Conservation (phyloP, 75 land plant genomes). For the Pseudotsuga menziesii region DNA sequence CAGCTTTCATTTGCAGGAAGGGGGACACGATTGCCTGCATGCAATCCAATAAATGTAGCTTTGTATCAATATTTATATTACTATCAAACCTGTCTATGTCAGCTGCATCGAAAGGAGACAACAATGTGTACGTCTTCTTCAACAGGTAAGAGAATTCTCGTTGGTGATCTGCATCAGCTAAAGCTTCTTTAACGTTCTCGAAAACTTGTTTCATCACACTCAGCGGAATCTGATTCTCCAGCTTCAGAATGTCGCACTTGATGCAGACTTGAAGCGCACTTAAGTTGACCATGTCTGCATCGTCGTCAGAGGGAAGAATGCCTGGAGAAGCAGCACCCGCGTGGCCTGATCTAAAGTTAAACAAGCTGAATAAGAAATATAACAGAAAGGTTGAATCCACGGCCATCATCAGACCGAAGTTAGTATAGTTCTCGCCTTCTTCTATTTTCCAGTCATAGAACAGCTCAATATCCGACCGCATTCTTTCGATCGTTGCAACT, state of each 20-base stretch:
- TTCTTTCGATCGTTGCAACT: no score
- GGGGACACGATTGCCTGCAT: not conserved
- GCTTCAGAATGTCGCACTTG: not conserved
- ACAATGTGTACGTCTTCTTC: no score
- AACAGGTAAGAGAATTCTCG: no score
- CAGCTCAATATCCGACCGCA: not conserved
- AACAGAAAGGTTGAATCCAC: not conserved
- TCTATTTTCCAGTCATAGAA: not conserved
- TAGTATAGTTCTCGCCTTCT: no score
- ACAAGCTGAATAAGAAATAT: not conserved
- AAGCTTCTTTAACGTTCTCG: not conserved
- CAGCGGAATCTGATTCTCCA: not conserved
- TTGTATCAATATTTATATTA: no score
- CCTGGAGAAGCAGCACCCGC: not conserved
- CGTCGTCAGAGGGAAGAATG: not conserved
- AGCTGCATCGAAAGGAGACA: no score
- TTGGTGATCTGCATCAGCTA: not conserved
- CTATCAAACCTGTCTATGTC: no score
- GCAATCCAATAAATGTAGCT: no score
- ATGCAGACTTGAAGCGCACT: not conserved
- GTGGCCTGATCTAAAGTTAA: no score
- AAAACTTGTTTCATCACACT: not conserved
- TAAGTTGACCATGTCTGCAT: not conserved
- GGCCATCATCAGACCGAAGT: not conserved
- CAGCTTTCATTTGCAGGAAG: not conserved